phyloP scores from a whole-genome alignment of 2,329 filamentous ascomycete genomes.

The Calonectria multiphialidica region DNA sequence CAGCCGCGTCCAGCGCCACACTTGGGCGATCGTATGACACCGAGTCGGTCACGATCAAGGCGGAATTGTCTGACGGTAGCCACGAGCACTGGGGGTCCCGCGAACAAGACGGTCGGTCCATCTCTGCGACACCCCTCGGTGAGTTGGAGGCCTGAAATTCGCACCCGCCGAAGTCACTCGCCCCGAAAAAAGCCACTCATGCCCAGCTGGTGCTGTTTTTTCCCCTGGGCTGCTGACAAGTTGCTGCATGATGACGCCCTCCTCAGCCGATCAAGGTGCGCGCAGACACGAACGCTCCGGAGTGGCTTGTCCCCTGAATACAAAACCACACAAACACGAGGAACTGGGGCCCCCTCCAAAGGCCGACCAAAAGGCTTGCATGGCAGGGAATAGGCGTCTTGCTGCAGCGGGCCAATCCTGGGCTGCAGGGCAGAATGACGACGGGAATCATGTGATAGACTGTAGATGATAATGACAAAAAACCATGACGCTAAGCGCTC shows the following conservation, averaged over 20 bases:
- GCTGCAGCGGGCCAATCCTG: background rate
- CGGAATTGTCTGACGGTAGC: background rate
- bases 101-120: background rate
- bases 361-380: background rate
- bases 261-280: background rate
- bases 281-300: conserved; percentile 1
- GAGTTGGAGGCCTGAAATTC: conserved; percentile 1
- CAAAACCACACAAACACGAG: background rate
- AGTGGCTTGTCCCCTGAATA: conserved; percentile 6
- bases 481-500: background rate
- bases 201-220: background rate
- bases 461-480: background rate
- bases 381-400: background rate
- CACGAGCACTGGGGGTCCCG: background rate
- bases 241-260: conserved; percentile 12
- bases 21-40: background rate
- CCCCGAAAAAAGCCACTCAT: background rate
- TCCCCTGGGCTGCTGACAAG: background rate
- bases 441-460: background rate
- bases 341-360: background rate
- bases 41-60: background rate
- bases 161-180: background rate
- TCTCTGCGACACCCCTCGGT: background rate
- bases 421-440: background rate
- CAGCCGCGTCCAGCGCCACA: background rate